Evolutionary conservation across 2,329 filamentous ascomycete species (phyloP).

Genomic region (Cryphonectria carpinicola): DNA sequence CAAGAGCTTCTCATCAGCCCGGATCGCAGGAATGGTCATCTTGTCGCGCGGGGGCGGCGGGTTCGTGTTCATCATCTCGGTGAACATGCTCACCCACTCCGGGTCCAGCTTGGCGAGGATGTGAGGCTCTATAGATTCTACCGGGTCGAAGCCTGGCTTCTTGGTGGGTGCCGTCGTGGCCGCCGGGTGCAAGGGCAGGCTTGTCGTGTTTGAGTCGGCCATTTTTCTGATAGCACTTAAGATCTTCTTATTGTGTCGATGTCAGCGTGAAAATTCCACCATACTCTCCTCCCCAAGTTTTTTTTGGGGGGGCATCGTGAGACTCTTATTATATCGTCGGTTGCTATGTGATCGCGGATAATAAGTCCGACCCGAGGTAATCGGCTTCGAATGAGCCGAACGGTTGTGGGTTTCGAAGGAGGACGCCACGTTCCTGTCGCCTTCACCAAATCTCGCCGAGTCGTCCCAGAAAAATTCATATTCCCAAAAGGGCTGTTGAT

Average conservation of each 20-base stretch:
- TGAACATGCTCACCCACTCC: slow-evolving; percentile 36
- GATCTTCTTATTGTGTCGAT: not conserved
- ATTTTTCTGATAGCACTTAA: not conserved
- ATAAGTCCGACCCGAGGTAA: slow-evolving; percentile 7
- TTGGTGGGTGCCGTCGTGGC: slow-evolving; percentile 35
- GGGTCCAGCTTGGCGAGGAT: slow-evolving; percentile 38
- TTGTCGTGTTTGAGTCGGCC: not conserved
- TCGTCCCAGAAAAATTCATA: not conserved
- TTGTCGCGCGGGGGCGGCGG: slow-evolving; percentile 29
- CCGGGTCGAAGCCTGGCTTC: slow-evolving; percentile 19
- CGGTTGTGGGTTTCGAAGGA: not conserved
- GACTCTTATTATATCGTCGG: not conserved
- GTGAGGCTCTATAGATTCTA: slow-evolving; percentile 35
- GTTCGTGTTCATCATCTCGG: slow-evolving; percentile 32
- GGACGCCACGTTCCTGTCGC: not conserved
- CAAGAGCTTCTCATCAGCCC: slow-evolving; percentile 36
- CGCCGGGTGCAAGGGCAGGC: slow-evolving; percentile 30
- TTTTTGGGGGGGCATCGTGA: not conserved
- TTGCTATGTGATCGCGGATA: not conserved
- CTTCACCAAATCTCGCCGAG: not conserved
- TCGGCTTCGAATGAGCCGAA: not conserved
- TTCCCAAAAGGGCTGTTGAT: not conserved
- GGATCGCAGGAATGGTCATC: slow-evolving; percentile 38
- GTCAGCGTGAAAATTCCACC: not conserved
- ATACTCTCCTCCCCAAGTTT: not conserved